phyloP scores from a whole-genome alignment of 2,329 filamentous ascomycete genomes.

The Cladophialophora carrionii region DNA sequence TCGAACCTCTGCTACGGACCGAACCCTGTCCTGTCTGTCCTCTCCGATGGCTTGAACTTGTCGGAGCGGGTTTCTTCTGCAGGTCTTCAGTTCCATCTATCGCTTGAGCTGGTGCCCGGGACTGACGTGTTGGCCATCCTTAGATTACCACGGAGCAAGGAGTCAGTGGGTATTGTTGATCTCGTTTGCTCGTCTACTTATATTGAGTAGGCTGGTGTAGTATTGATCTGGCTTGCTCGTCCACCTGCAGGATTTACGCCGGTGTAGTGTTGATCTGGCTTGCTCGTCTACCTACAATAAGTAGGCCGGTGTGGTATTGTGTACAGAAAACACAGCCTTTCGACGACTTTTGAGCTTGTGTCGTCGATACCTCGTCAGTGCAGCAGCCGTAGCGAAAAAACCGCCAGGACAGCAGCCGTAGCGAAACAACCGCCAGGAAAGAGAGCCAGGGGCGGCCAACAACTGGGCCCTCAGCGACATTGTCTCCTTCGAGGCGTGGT shows the following conservation, averaged over 20 bases:
- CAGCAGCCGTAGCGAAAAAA: not conserved
- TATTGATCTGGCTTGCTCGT: not conserved
- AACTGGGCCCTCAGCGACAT: no score
- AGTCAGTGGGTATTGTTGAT: not conserved
- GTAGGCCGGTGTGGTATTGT: not conserved
- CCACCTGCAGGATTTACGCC: not conserved
- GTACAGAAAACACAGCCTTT: conserved; percentile 1
- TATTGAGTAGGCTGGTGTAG: no score
- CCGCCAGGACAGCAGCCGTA: no score
- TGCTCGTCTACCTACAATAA: not conserved
- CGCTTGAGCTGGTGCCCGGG: not conserved
- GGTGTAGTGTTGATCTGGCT: not conserved
- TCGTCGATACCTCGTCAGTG: not conserved
- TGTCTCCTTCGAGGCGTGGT: no score
- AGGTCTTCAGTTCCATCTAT: not conserved
- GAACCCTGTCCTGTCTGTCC: no score
- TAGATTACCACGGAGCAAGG: not conserved
- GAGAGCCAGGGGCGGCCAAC: not conserved
- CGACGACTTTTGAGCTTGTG: not conserved
- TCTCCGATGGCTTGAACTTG: not conserved
- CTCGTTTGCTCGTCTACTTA: not conserved
- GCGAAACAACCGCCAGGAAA: no score
- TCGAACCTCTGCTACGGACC: conserved; percentile 1
- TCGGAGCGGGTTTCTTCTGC: not conserved
- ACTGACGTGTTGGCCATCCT: not conserved